phyloP scores from a whole-genome alignment of 164 flowering plant species.

The Santalum album region DNA sequence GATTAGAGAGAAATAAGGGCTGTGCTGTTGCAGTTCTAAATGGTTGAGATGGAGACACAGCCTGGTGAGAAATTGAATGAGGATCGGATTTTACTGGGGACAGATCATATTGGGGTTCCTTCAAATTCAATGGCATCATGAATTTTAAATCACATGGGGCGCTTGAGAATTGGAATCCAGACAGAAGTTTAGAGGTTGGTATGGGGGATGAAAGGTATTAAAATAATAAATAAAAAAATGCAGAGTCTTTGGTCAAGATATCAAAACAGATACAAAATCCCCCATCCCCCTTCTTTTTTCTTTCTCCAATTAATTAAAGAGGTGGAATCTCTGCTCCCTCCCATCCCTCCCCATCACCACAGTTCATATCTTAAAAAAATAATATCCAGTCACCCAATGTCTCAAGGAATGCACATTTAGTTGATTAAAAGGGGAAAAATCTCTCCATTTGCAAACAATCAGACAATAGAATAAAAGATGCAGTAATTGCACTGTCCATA shows the following conservation, averaged over 20 bases:
- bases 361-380: constrained; percentile 2
- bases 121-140: no score
- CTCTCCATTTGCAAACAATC: no score
- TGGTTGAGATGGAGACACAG: no score
- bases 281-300: no score
- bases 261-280: constrained; percentile 14
- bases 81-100: constrained; percentile 22
- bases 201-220: constrained; percentile 22
- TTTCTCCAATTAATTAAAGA: constrained; percentile 25
- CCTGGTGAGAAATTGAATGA: constrained; percentile 1
- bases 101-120: no score
- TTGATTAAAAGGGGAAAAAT: neutral
- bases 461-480: neutral
- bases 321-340: constrained; percentile 41
- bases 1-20: no score
- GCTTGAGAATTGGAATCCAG: constrained; percentile 6
- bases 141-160: no score
- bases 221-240: no score
- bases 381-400: neutral
- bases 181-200: constrained; percentile 5
- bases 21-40: no score
- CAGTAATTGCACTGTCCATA: neutral
- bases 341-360: constrained; percentile 26
- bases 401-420: neutral
- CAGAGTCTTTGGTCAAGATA: constrained; percentile 28